These are phyloP conservation scores for Chalciporus piperatus DNA, from an alignment of 768 basidiomycete genomes.

Conservation along the genomic window DNA sequence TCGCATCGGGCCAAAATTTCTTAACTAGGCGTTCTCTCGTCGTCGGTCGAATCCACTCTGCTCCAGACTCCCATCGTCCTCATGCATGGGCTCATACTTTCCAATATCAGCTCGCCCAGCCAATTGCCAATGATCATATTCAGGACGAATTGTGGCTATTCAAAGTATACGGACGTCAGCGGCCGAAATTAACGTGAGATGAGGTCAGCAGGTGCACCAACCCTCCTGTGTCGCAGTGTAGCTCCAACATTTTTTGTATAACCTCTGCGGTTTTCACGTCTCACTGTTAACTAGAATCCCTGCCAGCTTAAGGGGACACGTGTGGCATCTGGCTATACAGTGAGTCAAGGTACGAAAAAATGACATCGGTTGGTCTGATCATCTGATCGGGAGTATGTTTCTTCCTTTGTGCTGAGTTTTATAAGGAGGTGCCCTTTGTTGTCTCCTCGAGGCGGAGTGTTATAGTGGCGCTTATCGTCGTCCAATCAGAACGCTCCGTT, in stretches of 20 bases:
- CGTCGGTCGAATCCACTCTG: not conserved
- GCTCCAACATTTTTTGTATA: not conserved
- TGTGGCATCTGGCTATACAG: not conserved
- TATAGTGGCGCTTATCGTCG: not conserved
- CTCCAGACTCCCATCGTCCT: not conserved
- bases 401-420: not conserved
- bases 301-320: not conserved
- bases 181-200: too few species aligned
- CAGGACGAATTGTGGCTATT: not conserved
- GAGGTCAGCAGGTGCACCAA: not conserved
- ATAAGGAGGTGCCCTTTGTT: conserved; percentile 1
- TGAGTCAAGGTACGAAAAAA: not conserved
- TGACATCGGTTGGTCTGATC: not conserved
- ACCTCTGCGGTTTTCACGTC: not conserved
- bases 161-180: not conserved
- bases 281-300: not conserved
- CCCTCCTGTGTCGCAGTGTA: not conserved
- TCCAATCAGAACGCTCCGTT: conserved; percentile 4
- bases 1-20: not conserved
- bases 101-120: not conserved
- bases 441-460: conserved; percentile 12
- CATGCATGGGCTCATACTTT: not conserved
- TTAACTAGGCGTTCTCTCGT: not conserved
- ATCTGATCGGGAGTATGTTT: not conserved
- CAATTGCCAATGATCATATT: not conserved